Conservation (phyloP, 139 green algal genomes). For the Asterochloris erici region DNA sequence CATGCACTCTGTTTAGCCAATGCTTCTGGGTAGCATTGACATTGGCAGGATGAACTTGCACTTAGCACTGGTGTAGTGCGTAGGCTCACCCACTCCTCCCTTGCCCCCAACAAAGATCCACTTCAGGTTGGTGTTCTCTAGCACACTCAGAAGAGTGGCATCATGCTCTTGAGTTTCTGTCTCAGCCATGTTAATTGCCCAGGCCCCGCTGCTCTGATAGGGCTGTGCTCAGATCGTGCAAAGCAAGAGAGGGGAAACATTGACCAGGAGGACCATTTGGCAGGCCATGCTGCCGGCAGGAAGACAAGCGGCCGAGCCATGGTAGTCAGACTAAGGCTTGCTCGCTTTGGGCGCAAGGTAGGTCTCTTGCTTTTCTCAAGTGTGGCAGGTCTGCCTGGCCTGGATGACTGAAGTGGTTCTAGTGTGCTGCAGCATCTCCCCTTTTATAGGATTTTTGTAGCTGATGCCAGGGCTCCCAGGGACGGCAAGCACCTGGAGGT, state of each 20-base stretch:
- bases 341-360: constrained; percentile 66
- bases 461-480: constrained; percentile 53
- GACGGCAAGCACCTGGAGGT: constrained; percentile 77
- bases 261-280: no score
- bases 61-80: no score
- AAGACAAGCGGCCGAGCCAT: constrained; percentile 21
- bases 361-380: not conserved
- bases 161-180: constrained; percentile 25
- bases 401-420: no score
- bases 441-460: constrained; percentile 81
- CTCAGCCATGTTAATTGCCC: no score
- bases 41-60: not conserved
- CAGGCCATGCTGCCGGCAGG: no score
- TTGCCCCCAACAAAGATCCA: constrained; percentile 98
- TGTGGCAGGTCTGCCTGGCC: no score
- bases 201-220: no score
- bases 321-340: constrained; percentile 70
- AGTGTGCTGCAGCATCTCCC: constrained; percentile 56
- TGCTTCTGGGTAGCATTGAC: not conserved
- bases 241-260: no score
- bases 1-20: not conserved
- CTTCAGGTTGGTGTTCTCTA: constrained; percentile 84
- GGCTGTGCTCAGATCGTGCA: no score
- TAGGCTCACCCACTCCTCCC: constrained; percentile 46
- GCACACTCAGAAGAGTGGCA: constrained; percentile 81